Base-by-base conservation (phyloP, 495 filamentous ascomycete genomes). In the Daldinia loculata region DNA sequence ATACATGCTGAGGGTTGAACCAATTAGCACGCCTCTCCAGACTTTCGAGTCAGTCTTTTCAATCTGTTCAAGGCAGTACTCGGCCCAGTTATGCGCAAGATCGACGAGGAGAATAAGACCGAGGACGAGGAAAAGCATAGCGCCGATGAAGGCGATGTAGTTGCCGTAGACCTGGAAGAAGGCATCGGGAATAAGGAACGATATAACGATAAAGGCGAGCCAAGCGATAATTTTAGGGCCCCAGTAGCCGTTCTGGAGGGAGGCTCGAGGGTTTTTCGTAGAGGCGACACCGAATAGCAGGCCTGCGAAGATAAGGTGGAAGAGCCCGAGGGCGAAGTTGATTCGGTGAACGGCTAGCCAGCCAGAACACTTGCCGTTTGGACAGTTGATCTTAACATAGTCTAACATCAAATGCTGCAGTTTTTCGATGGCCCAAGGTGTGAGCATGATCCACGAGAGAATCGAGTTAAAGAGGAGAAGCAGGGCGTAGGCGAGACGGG, bases 121-220 rank as follows among this genome's bases (percentile, higher is more conserved):
- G 45, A 99, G 86, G 3, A 99, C 86, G 9, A 99, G 86, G 86
- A 99, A 99, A 39, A 98, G 85, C 84, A 97, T 95, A 51, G 95
- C 95, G 70, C 92, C 90, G 56, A 92, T 80, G 59, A 97, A 87
- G 45, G 95, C 91, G 72, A 98, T 88, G 79, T 97, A 98, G 80
- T 96, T 93, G 60, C 96, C 95, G 88, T 94, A 99, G 62, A 93
- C 87, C 77, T 96, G 89, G 85, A 98, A 99, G 88, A 99, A 98
- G 59, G 82, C 79, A 77, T 99, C 93, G 45, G 95, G 95, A 63
- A 99, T 97, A 73, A 99, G 89, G 84, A 98, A 98, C 30, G 93
- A 96, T 60, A 94, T 76, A 43, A 97, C 93, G 56, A 98, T 90
- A 63, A 99, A 85, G 11, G 80, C 85, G 26, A 98, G 69, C 95